Base-by-base conservation (phyloP, 169 alveolate genomes). In the Plasmodium adleri region DNA sequence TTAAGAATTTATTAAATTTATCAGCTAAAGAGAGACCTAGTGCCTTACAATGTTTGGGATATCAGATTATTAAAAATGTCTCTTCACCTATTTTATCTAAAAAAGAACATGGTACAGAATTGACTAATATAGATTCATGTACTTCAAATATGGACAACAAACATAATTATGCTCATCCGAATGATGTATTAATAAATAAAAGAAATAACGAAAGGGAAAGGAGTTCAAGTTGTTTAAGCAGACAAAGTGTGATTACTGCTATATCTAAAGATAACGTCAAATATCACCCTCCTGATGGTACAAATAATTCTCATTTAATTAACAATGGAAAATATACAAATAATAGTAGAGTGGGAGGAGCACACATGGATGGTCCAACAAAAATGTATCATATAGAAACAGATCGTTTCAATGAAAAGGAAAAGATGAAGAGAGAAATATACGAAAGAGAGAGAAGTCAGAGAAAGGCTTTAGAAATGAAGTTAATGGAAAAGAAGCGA, bases 21-120 rank as follows among this genome's bases (percentile, higher is more conserved):
- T 93, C 92, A n/a, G 94, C 96, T n/a, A 68, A 87, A 13, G 91
- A 92, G 15, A 80, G 96, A 12, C 94, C 96, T 26, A 92, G 95
- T 32, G 96, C 96, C 8, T 50, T 92, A 12, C 95, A 94, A 43
- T 92, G 95, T 49, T 88, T 94, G 22, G 96, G 96, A 10, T 75
- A 85, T 49, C 74, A 80, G 17, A 78, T 94, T 8, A 90, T 93
- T 80, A 92, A 92, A 70, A 91, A 89, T 49, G 94, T 94, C 0
- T 78, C 92, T 3, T 60, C 70, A 3, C 24, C 78, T 54, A 85
- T 24, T 58, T 32, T 28, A 9, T 56, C 20, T 9, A 73, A 58
- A 54, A 59, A 59, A 62, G 70, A 67, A 12, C 7, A 20, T 5
- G 15, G 32, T 15, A 10, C 58, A 32, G 74, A 71, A 28, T 6